These are phyloP conservation scores for Fusarium metavorans DNA, from an alignment of 2,329 filamentous ascomycete genomes.

Conservation along the genomic window DNA sequence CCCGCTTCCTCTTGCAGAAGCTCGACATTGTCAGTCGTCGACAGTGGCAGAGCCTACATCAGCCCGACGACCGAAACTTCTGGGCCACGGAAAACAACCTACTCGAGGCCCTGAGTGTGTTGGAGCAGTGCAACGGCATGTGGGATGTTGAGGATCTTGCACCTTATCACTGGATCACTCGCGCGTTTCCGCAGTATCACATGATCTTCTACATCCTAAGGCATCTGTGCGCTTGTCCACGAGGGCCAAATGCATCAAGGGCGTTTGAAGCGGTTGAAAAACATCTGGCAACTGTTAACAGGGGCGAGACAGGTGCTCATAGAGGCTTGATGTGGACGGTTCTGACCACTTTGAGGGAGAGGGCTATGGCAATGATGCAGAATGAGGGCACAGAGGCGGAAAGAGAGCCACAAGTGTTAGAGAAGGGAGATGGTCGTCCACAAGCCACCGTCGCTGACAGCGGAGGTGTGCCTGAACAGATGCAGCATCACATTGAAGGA, in stretches of 20 bases:
- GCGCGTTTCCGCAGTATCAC: constrained; percentile 58
- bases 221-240: constrained; percentile 55
- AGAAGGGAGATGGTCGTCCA: neutral
- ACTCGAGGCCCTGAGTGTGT: constrained; percentile 46
- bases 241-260: constrained; percentile 43
- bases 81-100: constrained; percentile 50
- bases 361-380: constrained; percentile 43
- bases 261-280: constrained; percentile 48
- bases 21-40: constrained; percentile 63
- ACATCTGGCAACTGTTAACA: constrained; percentile 17
- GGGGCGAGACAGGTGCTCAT: neutral
- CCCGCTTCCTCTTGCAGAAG: constrained; percentile 49
- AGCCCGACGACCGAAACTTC: constrained; percentile 24
- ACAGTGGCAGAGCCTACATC: constrained; percentile 46
- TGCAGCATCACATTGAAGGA: constrained; percentile 5
- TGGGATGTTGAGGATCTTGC: constrained; percentile 53
- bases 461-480: neutral
- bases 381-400: neutral
- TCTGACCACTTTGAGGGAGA: constrained; percentile 46
- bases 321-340: constrained; percentile 48
- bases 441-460: neutral
- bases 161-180: constrained; percentile 53
- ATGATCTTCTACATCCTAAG: constrained; percentile 58
- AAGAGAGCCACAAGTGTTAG: neutral
- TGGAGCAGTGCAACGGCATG: constrained; percentile 48